phyloP scores from a whole-genome alignment of 495 filamentous ascomycete species.

The Trichoderma orchidacearum region DNA sequence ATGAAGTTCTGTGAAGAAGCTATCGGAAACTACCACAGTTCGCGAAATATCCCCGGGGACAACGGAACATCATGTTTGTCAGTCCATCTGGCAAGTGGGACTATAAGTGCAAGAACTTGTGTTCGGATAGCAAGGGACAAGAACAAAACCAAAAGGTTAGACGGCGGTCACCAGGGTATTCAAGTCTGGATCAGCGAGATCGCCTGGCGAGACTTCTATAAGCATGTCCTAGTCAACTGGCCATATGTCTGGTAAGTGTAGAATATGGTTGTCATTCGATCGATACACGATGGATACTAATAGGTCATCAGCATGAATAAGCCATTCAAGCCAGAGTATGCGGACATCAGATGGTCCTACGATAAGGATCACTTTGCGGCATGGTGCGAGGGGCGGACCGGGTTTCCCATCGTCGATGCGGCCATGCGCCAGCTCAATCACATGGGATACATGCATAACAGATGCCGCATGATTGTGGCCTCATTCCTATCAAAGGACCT shows the following conservation, averaged over 20 bases:
- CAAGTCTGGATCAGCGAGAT: slow-evolving; percentile 74
- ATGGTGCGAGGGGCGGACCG: slow-evolving; percentile 70
- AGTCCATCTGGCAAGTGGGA: slow-evolving; percentile 66
- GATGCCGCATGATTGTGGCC: slow-evolving; percentile 75
- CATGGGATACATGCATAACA: slow-evolving; percentile 80
- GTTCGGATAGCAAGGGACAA: slow-evolving; percentile 48
- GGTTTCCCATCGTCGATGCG: slow-evolving; percentile 80
- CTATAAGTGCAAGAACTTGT: slow-evolving; percentile 64
- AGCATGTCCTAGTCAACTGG: slow-evolving; percentile 75
- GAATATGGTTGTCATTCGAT: not conserved
- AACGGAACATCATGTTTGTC: slow-evolving; percentile 61
- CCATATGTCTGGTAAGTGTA: slow-evolving; percentile 65
- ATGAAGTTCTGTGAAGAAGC: slow-evolving; percentile 57
- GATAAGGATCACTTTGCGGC: slow-evolving; percentile 48
- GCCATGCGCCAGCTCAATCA: slow-evolving; percentile 72
- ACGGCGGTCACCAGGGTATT: slow-evolving; percentile 55
- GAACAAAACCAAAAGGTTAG: slow-evolving; percentile 57
- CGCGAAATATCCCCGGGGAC: slow-evolving; percentile 45
- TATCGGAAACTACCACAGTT: slow-evolving; percentile 43
- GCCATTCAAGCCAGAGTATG: slow-evolving; percentile 79
- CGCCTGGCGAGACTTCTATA: slow-evolving; percentile 90
- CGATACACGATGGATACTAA: not conserved
- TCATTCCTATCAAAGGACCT: slow-evolving; percentile 83
- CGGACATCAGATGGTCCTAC: slow-evolving; percentile 76
- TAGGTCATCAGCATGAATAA: slow-evolving; percentile 63